Conservation (phyloP, 768 basidiomycete species). For the Lactifluus rugatus region DNA sequence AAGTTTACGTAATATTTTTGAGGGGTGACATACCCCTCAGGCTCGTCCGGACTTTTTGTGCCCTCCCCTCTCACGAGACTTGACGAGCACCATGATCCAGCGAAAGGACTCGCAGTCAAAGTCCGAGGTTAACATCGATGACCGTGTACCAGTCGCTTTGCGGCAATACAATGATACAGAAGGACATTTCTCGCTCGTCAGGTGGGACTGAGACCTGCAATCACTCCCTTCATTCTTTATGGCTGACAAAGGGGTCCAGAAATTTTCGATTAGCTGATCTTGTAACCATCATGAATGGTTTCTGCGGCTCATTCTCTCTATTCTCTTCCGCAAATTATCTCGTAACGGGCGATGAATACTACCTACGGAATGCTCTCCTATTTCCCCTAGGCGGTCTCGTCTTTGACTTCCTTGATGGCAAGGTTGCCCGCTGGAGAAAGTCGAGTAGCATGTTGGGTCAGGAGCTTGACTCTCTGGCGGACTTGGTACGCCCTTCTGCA, state of each 20-base stretch:
- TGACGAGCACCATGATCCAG: conserved; percentile 35
- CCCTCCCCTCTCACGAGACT: conserved; percentile 6
- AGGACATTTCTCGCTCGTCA: conserved; percentile 95
- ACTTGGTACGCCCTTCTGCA: conserved; percentile 53
- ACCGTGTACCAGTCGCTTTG: conserved; percentile 35
- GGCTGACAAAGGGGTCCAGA: conserved; percentile 34
- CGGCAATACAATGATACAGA: conserved; percentile 82
- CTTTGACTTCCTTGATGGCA: conserved; percentile 97
- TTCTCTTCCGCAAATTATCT: conserved; percentile 91
- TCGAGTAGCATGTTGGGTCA: conserved; percentile 94
- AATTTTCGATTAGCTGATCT: conserved; percentile 97
- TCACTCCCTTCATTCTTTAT: neutral
- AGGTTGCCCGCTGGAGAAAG: conserved; percentile 95
- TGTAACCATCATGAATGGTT: conserved; percentile 98
- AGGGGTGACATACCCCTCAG: neutral
- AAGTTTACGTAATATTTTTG: conserved; percentile 4
- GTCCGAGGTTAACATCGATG: conserved; percentile 24
- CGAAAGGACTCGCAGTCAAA: conserved; percentile 31
- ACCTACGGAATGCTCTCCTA: conserved; percentile 77
- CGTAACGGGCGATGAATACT: conserved; percentile 62
- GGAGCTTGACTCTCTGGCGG: conserved; percentile 94
- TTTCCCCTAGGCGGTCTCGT: conserved; percentile 90
- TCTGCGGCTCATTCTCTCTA: conserved; percentile 93
- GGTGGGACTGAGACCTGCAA: conserved; percentile 37
- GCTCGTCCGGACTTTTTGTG: neutral